Base-by-base conservation (phyloP, 768 basidiomycete genomes). In the Lactifluus hygrophoroides region DNA sequence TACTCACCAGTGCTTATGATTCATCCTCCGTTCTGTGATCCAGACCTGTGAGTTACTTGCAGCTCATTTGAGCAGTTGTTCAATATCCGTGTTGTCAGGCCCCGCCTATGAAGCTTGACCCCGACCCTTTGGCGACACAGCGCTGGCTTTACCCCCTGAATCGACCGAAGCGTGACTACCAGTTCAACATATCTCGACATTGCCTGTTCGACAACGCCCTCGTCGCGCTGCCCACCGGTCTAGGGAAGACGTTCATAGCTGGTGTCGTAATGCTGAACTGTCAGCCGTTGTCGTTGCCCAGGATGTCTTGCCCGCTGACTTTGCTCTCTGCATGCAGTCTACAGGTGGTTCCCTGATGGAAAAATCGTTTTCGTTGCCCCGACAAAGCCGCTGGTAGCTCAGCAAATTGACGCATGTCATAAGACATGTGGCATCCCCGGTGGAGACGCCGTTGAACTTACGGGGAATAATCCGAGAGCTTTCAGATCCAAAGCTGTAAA, bases 211-310 rank as follows among this genome's bases (percentile, higher is more conserved):
- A 97, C 25, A 98, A 99, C 67, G 90, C 91, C 7, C 80, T 99
- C 8, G 94, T 97, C 28, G 88, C 94, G 0, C 74, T 99, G 14
- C 96, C 96, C 2, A 99, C 96, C 0, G 96, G 96, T 45, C 75
- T 98, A 13, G 96, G 96, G 16, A 99, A 99, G 74, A 99, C 96
- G 0, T 98, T 99, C 66, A 88, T 99, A 59, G 96, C 96, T 3
- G 94, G 95, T 1, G 92, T 91, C 2, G 81, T 99, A 21, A 97
- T 99, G 95, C 73, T 94, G 28, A 95, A 94, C 67, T 95, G 92
- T 92, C 66, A 66, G 80, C 67, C 40, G 28, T 49, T 51, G 35
- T 30, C n/a, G 34, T 42, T 53, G 21, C 38, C 17, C 23, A 27
- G 57, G 28, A 37, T 25, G 7, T 51, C 43, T 23, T 50, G 19